These are phyloP conservation scores for Neurospora sp. DNA, from an alignment of 495 filamentous ascomycete genomes.

Conservation along the genomic window DNA sequence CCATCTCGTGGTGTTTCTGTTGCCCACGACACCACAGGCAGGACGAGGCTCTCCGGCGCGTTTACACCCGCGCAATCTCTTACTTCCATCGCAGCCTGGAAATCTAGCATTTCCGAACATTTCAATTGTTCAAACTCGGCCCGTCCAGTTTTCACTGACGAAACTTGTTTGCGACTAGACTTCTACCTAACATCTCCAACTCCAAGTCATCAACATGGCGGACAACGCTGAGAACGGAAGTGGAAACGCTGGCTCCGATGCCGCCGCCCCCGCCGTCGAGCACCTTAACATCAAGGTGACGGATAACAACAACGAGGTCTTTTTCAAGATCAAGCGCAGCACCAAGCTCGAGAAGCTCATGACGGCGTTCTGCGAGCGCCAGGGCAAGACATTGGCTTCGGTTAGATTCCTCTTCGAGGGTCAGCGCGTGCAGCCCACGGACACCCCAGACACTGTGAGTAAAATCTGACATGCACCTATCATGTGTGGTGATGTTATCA, in stretches of 20 bases:
- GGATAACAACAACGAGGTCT: constrained; percentile 99
- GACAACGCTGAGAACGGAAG: constrained; percentile 44
- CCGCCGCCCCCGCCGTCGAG: constrained; percentile 42
- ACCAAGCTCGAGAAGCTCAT: constrained; percentile 96
- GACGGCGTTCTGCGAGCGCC: constrained; percentile 96
- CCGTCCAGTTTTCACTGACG: not conserved
- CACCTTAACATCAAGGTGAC: constrained; percentile 99
- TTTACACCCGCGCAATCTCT: not conserved
- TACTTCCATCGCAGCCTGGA: not conserved
- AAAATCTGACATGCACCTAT: not conserved
- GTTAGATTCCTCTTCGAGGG: constrained; percentile 97
- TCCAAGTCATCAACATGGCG: constrained; percentile 35
- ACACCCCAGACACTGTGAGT: constrained; percentile 88
- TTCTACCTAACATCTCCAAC: not conserved
- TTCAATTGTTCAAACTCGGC: not conserved
- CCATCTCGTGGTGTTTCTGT: not conserved
- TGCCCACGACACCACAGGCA: not conserved
- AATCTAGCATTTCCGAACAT: not conserved
- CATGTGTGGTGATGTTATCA: not conserved
- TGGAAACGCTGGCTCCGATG: constrained; percentile 38
- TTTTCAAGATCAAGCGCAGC: constrained; percentile 99
- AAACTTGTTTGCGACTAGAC: not conserved
- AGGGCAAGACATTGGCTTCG: constrained; percentile 73
- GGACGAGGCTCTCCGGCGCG: not conserved
- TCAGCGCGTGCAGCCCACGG: constrained; percentile 73